A percentile compares a stretch with the other conserved stretches of the same genome.
phyloP scores from a whole-genome alignment of 768 basidiomycete species.

The Leccinum olivaceopallidum region DNA sequence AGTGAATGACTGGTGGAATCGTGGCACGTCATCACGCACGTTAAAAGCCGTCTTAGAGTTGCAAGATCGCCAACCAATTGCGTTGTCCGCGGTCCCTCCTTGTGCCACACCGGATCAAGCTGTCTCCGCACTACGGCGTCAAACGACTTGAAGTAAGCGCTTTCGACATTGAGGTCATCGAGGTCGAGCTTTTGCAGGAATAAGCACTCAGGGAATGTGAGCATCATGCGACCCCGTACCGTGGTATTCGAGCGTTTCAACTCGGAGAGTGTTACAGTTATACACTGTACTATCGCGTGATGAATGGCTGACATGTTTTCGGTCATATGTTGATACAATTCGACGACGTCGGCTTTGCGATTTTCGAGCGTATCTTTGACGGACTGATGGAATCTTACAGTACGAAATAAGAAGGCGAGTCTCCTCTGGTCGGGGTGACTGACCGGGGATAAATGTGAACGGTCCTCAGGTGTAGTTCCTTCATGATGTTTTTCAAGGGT shows the following conservation, averaged over 20 bases:
- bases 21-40: conserved; percentile 45
- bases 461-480: conserved; percentile 85
- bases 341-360: conserved; percentile 87
- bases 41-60: conserved; percentile 77
- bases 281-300: conserved; percentile 88
- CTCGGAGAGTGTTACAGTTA: conserved; percentile 87
- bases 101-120: conserved; percentile 95
- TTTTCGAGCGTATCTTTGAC: conserved; percentile 82
- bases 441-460: conserved; percentile 93
- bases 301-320: conserved; percentile 92
- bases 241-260: conserved; percentile 84
- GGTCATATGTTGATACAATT: conserved; percentile 84
- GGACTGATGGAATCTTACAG: conserved; percentile 79
- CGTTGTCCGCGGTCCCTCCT: conserved; percentile 89
- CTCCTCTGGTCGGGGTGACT: conserved; percentile 4
- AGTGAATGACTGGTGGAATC: background rate
- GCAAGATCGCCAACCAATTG: conserved; percentile 89
- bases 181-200: conserved; percentile 72
- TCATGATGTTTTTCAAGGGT: conserved; percentile 89
- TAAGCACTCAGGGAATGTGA: background rate
- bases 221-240: conserved; percentile 33
- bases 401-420: background rate
- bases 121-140: conserved; percentile 86
- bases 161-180: conserved; percentile 90
- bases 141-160: conserved; percentile 92